Evolutionary conservation across 495 filamentous ascomycete species (phyloP).

Genomic region (Lichenothelia convexa): DNA sequence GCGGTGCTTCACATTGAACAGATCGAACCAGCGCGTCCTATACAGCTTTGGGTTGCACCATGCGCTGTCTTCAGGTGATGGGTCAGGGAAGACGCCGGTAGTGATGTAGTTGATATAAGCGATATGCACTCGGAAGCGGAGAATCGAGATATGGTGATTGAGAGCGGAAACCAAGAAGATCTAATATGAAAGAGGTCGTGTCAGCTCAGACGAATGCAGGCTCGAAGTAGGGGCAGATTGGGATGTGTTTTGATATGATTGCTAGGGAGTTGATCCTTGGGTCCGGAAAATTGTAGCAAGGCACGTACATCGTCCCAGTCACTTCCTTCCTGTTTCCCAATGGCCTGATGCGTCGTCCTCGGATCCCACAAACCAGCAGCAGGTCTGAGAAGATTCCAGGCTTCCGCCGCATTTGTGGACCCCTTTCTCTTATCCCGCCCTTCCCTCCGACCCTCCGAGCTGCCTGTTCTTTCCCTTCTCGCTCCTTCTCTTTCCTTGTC

Average conservation of each 20-base stretch:
- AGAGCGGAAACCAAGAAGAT: conserved; percentile 68
- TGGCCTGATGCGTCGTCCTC: conserved; percentile 49
- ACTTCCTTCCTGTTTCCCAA: conserved; percentile 39
- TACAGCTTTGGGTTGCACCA: conserved; percentile 28
- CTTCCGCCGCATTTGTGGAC: conserved; percentile 11
- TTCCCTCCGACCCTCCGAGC: conserved; percentile 22
- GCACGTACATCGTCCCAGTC: conserved; percentile 37
- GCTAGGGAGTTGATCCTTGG: background rate
- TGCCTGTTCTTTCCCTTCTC: conserved; percentile 14
- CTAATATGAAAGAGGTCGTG: conserved; percentile 24
- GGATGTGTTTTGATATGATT: too few relatives aligned
- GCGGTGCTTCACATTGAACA: conserved; percentile 49
- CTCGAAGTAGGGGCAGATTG: too few relatives aligned
- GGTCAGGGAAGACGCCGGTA: conserved; percentile 10
- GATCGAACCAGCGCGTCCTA: conserved; percentile 61
- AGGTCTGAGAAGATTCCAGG: conserved; percentile 20
- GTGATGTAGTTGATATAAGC: conserved; percentile 40
- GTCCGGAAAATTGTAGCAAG: background rate
- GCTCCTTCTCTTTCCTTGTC: conserved; percentile 29
- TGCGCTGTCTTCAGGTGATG: conserved; percentile 3
- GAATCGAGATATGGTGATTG: conserved; percentile 64
- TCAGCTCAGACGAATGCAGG: too few relatives aligned
- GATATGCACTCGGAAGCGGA: conserved; percentile 54
- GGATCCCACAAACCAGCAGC: conserved; percentile 47
- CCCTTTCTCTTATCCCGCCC: conserved; percentile 5